These are phyloP conservation scores for Detonula confervacea DNA, from an alignment of 352 stramenopile genomes.

Conservation along the genomic window DNA sequence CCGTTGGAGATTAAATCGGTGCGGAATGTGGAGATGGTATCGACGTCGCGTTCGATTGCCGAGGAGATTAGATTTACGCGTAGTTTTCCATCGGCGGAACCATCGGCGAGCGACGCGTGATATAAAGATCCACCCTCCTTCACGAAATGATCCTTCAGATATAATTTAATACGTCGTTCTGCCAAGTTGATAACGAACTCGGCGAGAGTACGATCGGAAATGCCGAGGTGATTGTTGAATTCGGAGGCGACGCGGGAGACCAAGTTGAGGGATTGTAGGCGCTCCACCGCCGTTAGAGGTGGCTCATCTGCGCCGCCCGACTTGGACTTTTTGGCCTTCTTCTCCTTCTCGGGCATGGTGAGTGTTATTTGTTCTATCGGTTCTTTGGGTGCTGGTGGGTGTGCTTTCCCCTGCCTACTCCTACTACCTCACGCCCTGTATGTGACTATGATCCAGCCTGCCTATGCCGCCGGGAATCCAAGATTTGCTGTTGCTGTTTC, in stretches of 20 bases:
- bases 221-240: conserved; percentile 89
- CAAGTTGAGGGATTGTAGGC: conserved; percentile 86
- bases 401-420: too few relatives aligned
- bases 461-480: too few relatives aligned
- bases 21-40: conserved; percentile 34
- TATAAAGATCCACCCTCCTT: conserved; percentile 34
- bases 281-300: conserved; percentile 77
- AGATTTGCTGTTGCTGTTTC: too few relatives aligned
- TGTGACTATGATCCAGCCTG: too few relatives aligned
- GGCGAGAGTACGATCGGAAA: conserved; percentile 96
- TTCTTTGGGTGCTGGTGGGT: too few relatives aligned
- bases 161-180: conserved; percentile 71
- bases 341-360: conserved; percentile 21
- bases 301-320: not conserved
- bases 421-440: too few relatives aligned
- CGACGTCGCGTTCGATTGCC: conserved; percentile 35
- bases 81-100: conserved; percentile 8
- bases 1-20: conserved; percentile 71
- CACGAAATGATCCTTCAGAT: conserved; percentile 40
- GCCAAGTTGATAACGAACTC: conserved; percentile 93
- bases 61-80: conserved; percentile 25
- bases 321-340: conserved; percentile 31
- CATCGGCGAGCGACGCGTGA: conserved; percentile 24
- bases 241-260: conserved; percentile 84
- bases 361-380: not conserved